These are phyloP conservation scores for Vigna reflexopilosa DNA, from an alignment of 306 rosid species.

Conservation along the genomic window DNA sequence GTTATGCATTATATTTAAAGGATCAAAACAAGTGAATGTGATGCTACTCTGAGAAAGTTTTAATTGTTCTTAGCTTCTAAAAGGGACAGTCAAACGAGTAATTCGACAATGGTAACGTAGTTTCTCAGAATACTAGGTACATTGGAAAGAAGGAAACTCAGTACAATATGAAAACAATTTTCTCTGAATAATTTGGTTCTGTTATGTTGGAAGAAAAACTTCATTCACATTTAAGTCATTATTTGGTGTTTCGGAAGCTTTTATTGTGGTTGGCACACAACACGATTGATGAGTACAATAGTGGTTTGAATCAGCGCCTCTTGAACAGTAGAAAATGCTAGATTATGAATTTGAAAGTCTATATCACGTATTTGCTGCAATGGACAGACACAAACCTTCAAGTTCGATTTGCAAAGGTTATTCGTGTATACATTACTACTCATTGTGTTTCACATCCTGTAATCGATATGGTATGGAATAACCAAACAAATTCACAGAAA, in stretches of 20 bases:
- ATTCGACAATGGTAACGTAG: background rate
- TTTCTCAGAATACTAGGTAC: background rate
- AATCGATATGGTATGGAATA: too few relatives aligned
- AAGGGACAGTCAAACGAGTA: background rate
- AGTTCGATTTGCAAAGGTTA: background rate
- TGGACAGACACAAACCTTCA: background rate
- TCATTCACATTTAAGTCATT: background rate
- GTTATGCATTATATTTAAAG: background rate
- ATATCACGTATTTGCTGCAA: background rate
- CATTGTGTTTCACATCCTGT: background rate
- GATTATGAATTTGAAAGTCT: background rate
- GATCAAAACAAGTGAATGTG: background rate
- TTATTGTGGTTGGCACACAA: too few relatives aligned
- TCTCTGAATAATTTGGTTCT: background rate
- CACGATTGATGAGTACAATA: background rate
- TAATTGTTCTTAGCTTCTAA: slow-evolving; percentile 1
- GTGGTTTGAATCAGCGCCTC: background rate
- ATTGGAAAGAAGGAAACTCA: slow-evolving; percentile 17
- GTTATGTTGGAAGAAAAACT: background rate
- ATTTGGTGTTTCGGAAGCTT: background rate
- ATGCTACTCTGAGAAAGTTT: slow-evolving; percentile 19
- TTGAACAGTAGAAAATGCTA: background rate
- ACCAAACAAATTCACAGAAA: too few relatives aligned
- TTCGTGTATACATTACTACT: background rate
- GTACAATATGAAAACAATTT: too few relatives aligned